These are phyloP conservation scores for Lophiostoma macrostomum DNA, from an alignment of 495 filamentous ascomycete species.

Conservation along the genomic window DNA sequence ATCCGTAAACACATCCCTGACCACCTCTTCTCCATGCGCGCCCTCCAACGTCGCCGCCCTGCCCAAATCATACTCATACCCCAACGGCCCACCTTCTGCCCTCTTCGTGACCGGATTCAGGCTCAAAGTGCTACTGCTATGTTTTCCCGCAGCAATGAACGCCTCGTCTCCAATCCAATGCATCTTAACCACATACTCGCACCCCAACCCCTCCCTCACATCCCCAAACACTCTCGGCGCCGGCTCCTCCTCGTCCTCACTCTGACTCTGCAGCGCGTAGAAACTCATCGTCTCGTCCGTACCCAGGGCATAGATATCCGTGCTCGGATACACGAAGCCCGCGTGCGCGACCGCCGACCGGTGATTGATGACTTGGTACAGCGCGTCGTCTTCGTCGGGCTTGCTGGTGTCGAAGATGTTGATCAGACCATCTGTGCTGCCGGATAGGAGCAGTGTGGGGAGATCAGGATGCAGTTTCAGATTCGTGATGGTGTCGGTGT, in stretches of 20 bases:
- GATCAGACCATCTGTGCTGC: conserved; percentile 88
- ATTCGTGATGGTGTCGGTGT: conserved; percentile 83
- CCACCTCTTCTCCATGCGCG: conserved; percentile 80
- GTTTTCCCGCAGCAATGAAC: conserved; percentile 60
- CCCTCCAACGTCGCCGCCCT: conserved; percentile 62
- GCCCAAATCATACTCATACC: conserved; percentile 62
- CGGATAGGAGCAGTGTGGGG: conserved; percentile 68
- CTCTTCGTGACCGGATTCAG: conserved; percentile 35
- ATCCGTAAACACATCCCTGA: conserved; percentile 72
- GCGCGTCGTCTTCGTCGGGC: conserved; percentile 67
- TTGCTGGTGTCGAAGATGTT: conserved; percentile 77
- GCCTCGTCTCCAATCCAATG: conserved; percentile 54
- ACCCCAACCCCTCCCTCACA: conserved; percentile 64
- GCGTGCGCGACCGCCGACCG: conserved; percentile 77
- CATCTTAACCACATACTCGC: conserved; percentile 81
- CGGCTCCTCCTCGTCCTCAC: conserved; percentile 52
- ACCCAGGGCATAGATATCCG: conserved; percentile 57
- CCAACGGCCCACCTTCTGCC: conserved; percentile 41
- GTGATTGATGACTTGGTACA: conserved; percentile 85
- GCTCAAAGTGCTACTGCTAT: conserved; percentile 45
- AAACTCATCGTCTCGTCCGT: conserved; percentile 73
- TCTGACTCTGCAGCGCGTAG: conserved; percentile 62
- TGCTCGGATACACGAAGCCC: conserved; percentile 59
- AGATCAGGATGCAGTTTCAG: conserved; percentile 68
- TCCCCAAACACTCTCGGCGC: conserved; percentile 68